Evolutionary conservation across 768 basidiomycete genomes (phyloP), one percentile per base, ranked within the genome.

Genomic region (Hebeloma cylindrosporum): DNA sequence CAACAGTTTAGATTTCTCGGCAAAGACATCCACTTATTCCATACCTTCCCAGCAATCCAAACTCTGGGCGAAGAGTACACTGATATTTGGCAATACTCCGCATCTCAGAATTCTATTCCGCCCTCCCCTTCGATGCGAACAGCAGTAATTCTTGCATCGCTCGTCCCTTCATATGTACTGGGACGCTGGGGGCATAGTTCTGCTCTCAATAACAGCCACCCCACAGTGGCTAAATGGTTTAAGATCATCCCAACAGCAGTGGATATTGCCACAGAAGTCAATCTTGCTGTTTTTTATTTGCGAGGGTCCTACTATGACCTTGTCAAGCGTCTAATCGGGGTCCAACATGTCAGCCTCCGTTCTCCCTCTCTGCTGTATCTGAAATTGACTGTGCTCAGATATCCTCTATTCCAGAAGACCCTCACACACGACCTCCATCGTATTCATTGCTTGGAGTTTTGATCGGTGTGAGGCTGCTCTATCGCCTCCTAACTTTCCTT

Each of bases 1-100:
- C 35, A 41, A 39, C 25, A 39, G 31, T 13, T 37, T 6, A 14
- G n/a, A 28, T 30, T 28, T 25, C 18, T 17, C 21, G n/a, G n/a
- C n/a, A n/a, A n/a, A n/a, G n/a, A n/a, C 40, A 25, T 22, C 18
- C 7, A 13, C 36, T 46, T 9, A 38, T 48, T 11, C 28, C 11
- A 51, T 45, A 27, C 48, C 31, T 14, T 41, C n/a, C n/a, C 48
- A 93, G 90, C 83, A 11, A 76, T 74, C 7, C 90, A 93, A 63
- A 91, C 86, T 3, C 72, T 93, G 1, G 91, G 91, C n/a, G 91
- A 93, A 62, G 91, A 93, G 59, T 93, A 93, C 56, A 91, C 88
- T 1, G 85, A 86, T 56, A 82, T 87, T 25, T 88, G 89, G 86
- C 80, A 83, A 52, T 78, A 82, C 45, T 79, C 83, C 8, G 59